Evolutionary conservation across 2,329 filamentous ascomycete species (phyloP).

Genomic region (Rutstroemia sydowiana): DNA sequence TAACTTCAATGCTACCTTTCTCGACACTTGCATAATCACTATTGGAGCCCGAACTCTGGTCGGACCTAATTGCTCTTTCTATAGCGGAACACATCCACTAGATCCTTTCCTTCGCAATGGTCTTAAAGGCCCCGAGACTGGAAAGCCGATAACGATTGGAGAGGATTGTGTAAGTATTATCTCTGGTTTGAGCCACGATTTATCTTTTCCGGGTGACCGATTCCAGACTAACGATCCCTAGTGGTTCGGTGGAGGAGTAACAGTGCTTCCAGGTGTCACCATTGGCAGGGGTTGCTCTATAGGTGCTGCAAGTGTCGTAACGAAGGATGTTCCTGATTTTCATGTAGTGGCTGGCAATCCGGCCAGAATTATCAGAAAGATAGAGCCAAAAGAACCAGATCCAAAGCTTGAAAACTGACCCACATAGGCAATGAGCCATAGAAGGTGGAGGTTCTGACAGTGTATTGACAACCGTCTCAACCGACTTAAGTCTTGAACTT

Average conservation of each 20-base stretch:
- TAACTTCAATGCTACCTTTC: constrained; percentile 66
- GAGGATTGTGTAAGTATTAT: constrained; percentile 53
- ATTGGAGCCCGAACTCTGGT: constrained; percentile 72
- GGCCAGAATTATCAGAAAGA: constrained; percentile 46
- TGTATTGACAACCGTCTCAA: neutral
- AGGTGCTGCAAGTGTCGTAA: constrained; percentile 78
- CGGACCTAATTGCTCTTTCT: constrained; percentile 73
- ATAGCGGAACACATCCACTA: constrained; percentile 66
- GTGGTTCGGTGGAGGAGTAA: constrained; percentile 67
- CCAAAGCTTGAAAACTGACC: constrained; percentile 12
- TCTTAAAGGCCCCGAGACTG: constrained; percentile 65
- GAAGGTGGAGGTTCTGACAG: neutral
- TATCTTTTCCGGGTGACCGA: neutral
- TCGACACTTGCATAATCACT: constrained; percentile 69
- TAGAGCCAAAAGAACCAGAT: constrained; percentile 30
- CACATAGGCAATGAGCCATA: neutral
- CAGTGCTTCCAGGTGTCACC: constrained; percentile 67
- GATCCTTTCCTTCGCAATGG: constrained; percentile 70
- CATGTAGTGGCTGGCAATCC: constrained; percentile 61
- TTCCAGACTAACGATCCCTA: neutral
- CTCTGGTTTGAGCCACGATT: neutral
- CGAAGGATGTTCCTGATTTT: constrained; percentile 62
- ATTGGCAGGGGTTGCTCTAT: constrained; percentile 68
- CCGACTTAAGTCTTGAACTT: neutral
- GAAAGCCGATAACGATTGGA: constrained; percentile 65